These are phyloP conservation scores for Rhizopogon vinicolor DNA, from an alignment of 768 basidiomycete species.

Conservation along the genomic window DNA sequence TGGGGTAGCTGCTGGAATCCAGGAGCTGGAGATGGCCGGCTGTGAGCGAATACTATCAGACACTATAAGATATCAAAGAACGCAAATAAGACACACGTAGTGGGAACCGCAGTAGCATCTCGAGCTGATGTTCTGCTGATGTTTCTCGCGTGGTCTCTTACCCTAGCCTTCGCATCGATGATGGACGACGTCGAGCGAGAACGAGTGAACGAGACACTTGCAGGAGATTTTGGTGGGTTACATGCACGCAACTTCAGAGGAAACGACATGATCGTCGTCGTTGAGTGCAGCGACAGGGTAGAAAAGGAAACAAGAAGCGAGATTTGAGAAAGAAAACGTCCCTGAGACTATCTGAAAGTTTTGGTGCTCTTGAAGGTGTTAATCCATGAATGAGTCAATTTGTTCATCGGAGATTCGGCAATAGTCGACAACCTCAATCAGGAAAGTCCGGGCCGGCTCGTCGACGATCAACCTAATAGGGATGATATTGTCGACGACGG, in stretches of 20 bases:
- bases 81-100: constrained; percentile 42
- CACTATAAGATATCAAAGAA: constrained; percentile 1
- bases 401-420: too few species aligned
- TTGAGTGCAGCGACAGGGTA: constrained; percentile 9
- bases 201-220: constrained; percentile 35
- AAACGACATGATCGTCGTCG: constrained; percentile 35
- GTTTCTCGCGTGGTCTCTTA: constrained; percentile 70
- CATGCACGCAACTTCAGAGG: constrained; percentile 38
- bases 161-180: constrained; percentile 77
- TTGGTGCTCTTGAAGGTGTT: too few species aligned
- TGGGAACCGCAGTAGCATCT: constrained; percentile 57
- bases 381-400: too few species aligned
- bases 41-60: constrained; percentile 20
- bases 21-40: constrained; percentile 60
- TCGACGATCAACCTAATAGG: too few species aligned
- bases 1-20: constrained; percentile 46
- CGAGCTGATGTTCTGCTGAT: constrained; percentile 64
- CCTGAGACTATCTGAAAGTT: constrained; percentile 4
- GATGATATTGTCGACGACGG: too few species aligned
- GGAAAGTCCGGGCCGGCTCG: too few species aligned
- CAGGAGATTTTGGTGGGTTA: constrained; percentile 31
- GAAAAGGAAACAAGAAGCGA: background rate
- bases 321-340: constrained; percentile 4
- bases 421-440: too few species aligned
- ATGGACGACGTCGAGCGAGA: constrained; percentile 56